phyloP scores from a whole-genome alignment of 1,139 yeast species.

The Hanseniaspora gamundiae region DNA sequence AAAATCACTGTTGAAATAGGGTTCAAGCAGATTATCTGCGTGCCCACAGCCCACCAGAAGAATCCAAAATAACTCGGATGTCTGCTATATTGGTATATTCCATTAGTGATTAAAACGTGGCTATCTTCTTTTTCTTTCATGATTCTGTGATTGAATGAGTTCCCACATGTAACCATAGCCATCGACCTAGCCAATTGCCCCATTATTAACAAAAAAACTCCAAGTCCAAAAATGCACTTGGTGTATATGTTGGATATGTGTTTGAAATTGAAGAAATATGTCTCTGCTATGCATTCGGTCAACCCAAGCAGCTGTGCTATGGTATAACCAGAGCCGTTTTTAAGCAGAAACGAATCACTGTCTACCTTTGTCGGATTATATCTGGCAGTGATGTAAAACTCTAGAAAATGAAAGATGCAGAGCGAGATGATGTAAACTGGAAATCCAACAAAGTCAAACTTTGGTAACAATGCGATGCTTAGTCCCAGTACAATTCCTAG shows the following conservation, averaged over 20 bases:
- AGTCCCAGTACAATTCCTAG: conserved; percentile 32
- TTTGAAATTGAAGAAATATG: conserved; percentile 25
- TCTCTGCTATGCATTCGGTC: conserved; percentile 34
- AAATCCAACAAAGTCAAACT: conserved; percentile 25
- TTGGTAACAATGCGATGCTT: conserved; percentile 23
- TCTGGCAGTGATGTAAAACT: conserved; percentile 64
- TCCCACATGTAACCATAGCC: conserved; percentile 83
- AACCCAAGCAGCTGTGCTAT: conserved; percentile 48
- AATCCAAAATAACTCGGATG: conserved; percentile 93
- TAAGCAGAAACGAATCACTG: conserved; percentile 64
- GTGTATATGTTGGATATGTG: conserved; percentile 14
- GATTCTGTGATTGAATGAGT: conserved; percentile 76
- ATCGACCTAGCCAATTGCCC: conserved; percentile 62
- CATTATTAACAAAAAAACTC: conserved; percentile 33
- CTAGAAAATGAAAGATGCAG: conserved; percentile 64
- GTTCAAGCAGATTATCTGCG: conserved; percentile 61
- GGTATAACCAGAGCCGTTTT: conserved; percentile 57
- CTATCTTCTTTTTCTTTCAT: conserved; percentile 38
- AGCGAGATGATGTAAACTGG: conserved; percentile 42
- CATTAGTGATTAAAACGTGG: conserved; percentile 60
- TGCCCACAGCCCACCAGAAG: conserved; percentile 87
- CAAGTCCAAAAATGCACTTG: conserved; percentile 26
- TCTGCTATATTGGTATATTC: conserved; percentile 53
- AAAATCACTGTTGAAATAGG: conserved; percentile 41
- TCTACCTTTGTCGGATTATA: conserved; percentile 58